Base-by-base conservation (phyloP, 2,329 filamentous ascomycete species). In the Epichloe hybrida region DNA sequence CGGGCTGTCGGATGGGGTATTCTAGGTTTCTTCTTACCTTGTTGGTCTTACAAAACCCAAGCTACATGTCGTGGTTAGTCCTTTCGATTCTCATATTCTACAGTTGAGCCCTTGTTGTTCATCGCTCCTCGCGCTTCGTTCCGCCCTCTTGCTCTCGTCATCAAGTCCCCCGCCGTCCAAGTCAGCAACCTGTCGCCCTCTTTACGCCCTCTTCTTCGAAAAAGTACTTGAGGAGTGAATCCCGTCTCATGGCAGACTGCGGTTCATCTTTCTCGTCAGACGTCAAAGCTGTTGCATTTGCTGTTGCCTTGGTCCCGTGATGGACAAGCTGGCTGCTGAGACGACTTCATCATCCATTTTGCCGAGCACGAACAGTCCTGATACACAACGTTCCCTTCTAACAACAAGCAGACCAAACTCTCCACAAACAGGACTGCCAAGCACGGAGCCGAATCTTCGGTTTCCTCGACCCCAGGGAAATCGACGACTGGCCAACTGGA, bases 381-480 rank as follows among this genome's bases (percentile, higher is more conserved):
- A 64, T 57, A 65, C 59, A 46, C 57, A 58, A 52, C 58, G 57
- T 50, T 50, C 58, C 56, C 59, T 53, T 51, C 57, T 58, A 53
- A 55, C 55, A 49, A 49, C 46, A 46, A 50, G 52, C 50, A 56
- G 52, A 47, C 55, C 39, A 48, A 8, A 39, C 53, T 38, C 56
- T 48, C 45, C 58, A 45, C 52, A 52, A 35, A 23, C 55, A 53
- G 40, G 27, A n/a, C 56, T 68, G 35, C 69, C 70, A 31, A 61
- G 57, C 37, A 73, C 75, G 42, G 69, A 74, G 49, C 74, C 75
- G 4, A 70, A 69, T 31, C 69, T 81, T 44, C 73, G 76, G 52
- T 81, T 81, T 51, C 78, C 78, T 50, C 70, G 67, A 42, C 77
- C 78, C 0, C 70, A 74, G 59, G 78, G 75, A 49, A 80, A 73